phyloP scores from a whole-genome alignment of 768 basidiomycete species.

The Solioccasus polychromus region DNA sequence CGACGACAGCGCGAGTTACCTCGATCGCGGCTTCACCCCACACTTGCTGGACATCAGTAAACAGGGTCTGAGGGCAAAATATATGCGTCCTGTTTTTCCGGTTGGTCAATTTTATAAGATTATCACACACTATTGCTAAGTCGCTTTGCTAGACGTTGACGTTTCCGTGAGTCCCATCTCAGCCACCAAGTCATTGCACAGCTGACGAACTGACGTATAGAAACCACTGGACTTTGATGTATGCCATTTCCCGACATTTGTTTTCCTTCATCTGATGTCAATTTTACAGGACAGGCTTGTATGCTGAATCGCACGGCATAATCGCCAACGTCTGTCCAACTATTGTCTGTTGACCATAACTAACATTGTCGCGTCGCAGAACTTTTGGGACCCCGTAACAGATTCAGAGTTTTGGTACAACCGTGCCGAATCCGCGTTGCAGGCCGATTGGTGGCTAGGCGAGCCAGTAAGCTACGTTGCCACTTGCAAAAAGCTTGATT shows the following conservation, averaged over 20 bases:
- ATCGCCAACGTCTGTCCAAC: conserved; percentile 68
- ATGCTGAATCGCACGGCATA: conserved; percentile 89
- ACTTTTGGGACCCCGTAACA: conserved; percentile 79
- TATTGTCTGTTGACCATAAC: neutral
- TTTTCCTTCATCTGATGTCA: neutral
- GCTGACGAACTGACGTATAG: conserved; percentile 35
- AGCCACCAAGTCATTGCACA: neutral
- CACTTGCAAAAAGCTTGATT: neutral
- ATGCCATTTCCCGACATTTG: conserved; percentile 13
- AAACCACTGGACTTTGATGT: conserved; percentile 92
- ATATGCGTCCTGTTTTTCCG: conserved; percentile 84
- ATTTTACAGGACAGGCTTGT: conserved; percentile 74
- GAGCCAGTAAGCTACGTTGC: conserved; percentile 67
- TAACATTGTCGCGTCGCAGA: conserved; percentile 40
- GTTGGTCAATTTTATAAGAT: conserved; percentile 46
- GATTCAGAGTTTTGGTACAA: conserved; percentile 72
- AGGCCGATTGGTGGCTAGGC: conserved; percentile 80
- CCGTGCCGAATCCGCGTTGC: conserved; percentile 56
- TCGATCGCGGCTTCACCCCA: conserved; percentile 82
- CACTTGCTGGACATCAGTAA: conserved; percentile 78
- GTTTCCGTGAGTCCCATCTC: conserved; percentile 66
- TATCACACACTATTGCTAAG: neutral
- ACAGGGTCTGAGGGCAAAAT: conserved; percentile 83
- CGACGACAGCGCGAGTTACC: conserved; percentile 69
- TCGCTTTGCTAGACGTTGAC: conserved; percentile 63